phyloP scores from a whole-genome alignment of 2,329 filamentous ascomycete genomes.

The Talaromyces islandicus region DNA sequence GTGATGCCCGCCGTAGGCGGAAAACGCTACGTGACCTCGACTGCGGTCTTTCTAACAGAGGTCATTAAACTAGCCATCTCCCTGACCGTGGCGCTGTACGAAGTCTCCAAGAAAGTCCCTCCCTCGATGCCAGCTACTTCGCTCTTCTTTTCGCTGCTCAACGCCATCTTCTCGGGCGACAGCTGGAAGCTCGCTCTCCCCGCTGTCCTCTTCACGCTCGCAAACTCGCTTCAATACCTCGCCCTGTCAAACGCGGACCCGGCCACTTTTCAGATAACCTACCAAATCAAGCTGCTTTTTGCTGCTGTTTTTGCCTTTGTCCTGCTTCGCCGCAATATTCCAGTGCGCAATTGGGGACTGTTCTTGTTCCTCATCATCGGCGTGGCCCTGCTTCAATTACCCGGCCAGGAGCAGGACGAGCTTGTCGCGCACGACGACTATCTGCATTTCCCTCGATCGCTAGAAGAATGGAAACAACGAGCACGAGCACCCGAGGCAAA shows the following conservation, averaged over 20 bases:
- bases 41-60: slow-evolving; percentile 89
- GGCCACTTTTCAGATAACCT: slow-evolving; percentile 87
- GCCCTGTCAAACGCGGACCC: slow-evolving; percentile 87
- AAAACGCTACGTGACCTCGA: slow-evolving; percentile 87
- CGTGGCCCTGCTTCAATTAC: slow-evolving; percentile 78
- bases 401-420: slow-evolving; percentile 53
- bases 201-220: slow-evolving; percentile 79
- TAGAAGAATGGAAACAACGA: slow-evolving; percentile 65
- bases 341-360: slow-evolving; percentile 70
- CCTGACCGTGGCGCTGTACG: slow-evolving; percentile 79
- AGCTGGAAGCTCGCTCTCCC: slow-evolving; percentile 94
- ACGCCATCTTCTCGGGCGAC: slow-evolving; percentile 77
- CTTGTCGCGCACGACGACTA: slow-evolving; percentile 45
- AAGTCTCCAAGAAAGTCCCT: slow-evolving; percentile 70
- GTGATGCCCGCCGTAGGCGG: slow-evolving; percentile 81
- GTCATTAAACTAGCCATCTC: slow-evolving; percentile 84
- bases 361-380: slow-evolving; percentile 74
- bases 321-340: slow-evolving; percentile 66
- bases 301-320: slow-evolving; percentile 81
- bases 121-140: slow-evolving; percentile 74
- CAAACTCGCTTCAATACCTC: slow-evolving; percentile 91
- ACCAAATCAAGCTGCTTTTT: slow-evolving; percentile 89
- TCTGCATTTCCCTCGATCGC: slow-evolving; percentile 60
- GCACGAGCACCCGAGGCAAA: slow-evolving; percentile 41
- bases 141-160: slow-evolving; percentile 72